Base-by-base conservation (phyloP, 306 rosid species). In the Casuarina glauca region DNA sequence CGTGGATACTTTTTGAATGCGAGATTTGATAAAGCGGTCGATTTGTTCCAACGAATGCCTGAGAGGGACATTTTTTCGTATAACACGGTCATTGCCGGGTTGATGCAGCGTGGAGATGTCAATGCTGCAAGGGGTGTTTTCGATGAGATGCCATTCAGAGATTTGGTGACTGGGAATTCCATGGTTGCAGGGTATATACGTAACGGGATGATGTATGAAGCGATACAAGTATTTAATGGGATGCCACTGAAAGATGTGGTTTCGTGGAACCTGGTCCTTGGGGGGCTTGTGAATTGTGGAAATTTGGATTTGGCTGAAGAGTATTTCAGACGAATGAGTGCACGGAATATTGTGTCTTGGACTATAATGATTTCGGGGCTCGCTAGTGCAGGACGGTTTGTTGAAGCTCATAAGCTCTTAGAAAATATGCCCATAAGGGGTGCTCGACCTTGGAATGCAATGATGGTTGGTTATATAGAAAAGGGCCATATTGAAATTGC, bases 211-310 rank as follows among this genome's bases (percentile, higher is more conserved):
- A 69, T 88, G 38, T 74, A 80, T 36, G 82, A 77, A 52, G 88
- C 83, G 1, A 50, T 88, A n/a, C 16, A 4, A 32, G 67, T 77
- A 66, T 88, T 88, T 52, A 80, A 88, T 75, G 83, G 35, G 54
- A 86, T 83, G 86, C 82, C 73, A 4, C 11, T 68, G 80, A 83
- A 78, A 79, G 85, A 86, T 77, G 91, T 81, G 64, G 74, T 88
- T 74, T 88, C 91, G 12, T 88, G 86, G 91, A 88, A 88, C 80
- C 81, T 86, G 86, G 79, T 86, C 4, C 53, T 86, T 44, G 86
- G 91, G 26, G 86, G 89, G 60, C 86, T 86, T 58, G 88, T 86
- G 53, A 79, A 78, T 46, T 64, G 73, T 46, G 88, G 88, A 60
- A 77, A 76, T 16, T 36, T 78, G 50, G 85, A 66, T 71, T 76